Conservation (phyloP, 1,284 basidiomycete genomes). For the Ceratobasidium sp. region DNA sequence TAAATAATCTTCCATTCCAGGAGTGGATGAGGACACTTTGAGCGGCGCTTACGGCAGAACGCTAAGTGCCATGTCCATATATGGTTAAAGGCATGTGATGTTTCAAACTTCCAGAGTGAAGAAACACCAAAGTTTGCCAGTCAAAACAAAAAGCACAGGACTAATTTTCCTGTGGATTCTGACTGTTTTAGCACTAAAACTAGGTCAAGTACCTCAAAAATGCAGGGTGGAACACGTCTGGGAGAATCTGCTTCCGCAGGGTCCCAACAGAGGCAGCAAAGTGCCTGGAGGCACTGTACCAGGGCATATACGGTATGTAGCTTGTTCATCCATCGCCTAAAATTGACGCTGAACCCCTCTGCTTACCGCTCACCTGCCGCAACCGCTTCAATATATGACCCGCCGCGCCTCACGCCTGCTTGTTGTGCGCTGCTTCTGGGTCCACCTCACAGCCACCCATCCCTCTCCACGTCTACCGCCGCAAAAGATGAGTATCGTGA, state of each 20-base stretch:
- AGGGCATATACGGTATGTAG: too few relatives aligned
- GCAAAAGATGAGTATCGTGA: too few relatives aligned
- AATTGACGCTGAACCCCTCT: too few relatives aligned
- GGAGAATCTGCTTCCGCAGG: background rate
- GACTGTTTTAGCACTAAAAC: background rate
- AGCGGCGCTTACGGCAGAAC: too few relatives aligned
- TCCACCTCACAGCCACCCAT: too few relatives aligned
- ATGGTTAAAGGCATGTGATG: background rate
- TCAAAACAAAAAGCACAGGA: background rate
- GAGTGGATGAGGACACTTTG: too few relatives aligned
- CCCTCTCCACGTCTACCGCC: too few relatives aligned
- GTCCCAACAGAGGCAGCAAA: background rate
- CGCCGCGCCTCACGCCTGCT: too few relatives aligned
- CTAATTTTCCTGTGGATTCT: background rate
- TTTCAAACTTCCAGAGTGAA: background rate
- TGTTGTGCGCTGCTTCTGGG: too few relatives aligned
- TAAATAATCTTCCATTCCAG: too few relatives aligned
- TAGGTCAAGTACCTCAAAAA: background rate
- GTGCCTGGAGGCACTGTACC: constrained; percentile 12
- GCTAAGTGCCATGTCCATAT: background rate
- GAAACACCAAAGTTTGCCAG: background rate
- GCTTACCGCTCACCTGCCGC: too few relatives aligned
- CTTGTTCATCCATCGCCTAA: background rate
- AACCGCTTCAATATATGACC: too few relatives aligned
- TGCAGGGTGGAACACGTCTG: background rate